Percentiles rank a stretch among this genome's conserved stretches.
phyloP scores from a whole-genome alignment of 345 rosid genomes.

The Triadica sebifera region DNA sequence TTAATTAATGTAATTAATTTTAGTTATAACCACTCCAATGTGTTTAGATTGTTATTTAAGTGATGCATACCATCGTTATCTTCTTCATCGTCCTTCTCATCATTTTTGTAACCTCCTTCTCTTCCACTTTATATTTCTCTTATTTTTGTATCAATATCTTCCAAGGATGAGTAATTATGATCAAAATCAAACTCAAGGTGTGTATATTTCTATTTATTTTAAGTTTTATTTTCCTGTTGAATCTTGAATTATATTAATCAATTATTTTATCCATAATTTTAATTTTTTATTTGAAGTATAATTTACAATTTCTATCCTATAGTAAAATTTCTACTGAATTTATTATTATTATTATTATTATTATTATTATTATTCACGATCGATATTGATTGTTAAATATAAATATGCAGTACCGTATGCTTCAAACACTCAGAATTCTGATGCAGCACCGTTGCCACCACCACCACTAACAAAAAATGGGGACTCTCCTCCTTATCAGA shows the following conservation, averaged over 20 bases:
- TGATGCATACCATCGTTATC: neutral
- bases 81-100: neutral
- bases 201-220: neutral
- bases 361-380: neutral
- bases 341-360: too few species aligned
- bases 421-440: slow-evolving; percentile 1
- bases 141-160: neutral
- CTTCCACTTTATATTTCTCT: neutral
- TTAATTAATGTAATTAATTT: neutral
- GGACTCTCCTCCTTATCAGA: neutral
- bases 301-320: too few species aligned
- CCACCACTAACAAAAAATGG: neutral
- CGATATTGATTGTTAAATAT: neutral
- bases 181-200: neutral
- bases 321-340: too few species aligned
- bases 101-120: neutral
- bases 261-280: too few species aligned
- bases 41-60: neutral
- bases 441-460: slow-evolving; percentile 11
- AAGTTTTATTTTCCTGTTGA: neutral
- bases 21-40: slow-evolving; percentile 17
- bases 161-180: neutral
- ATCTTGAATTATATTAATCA: neutral
- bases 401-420: neutral
- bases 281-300: too few species aligned